phyloP scores from a whole-genome alignment of 2,329 filamentous ascomycete genomes.

The Verticillium nonalfalfae region DNA sequence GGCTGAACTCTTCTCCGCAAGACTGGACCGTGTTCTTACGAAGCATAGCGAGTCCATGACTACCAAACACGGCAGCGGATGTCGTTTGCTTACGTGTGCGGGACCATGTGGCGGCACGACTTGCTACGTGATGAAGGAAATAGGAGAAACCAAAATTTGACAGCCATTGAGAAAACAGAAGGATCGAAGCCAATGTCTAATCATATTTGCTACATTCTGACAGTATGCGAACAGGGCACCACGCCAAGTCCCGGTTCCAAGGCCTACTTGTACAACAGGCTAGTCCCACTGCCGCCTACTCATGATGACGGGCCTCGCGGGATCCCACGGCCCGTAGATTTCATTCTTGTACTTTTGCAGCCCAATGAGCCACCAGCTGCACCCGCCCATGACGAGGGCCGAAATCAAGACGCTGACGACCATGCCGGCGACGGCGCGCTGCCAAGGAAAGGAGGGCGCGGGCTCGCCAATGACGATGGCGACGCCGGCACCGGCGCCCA shows the following conservation, averaged over 20 bases:
- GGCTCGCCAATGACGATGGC: constrained; percentile 50
- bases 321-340: constrained; percentile 96
- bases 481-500: constrained; percentile 74
- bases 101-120: too few species aligned
- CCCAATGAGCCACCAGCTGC: constrained; percentile 96
- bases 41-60: too few species aligned
- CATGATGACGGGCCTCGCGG: constrained; percentile 80
- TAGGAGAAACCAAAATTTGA: too few species aligned
- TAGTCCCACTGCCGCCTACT: constrained; percentile 51
- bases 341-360: constrained; percentile 99
- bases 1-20: too few species aligned
- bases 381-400: constrained; percentile 79
- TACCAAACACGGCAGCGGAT: too few species aligned
- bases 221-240: not conserved
- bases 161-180: too few species aligned
- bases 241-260: too few species aligned
- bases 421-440: constrained; percentile 61
- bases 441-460: constrained; percentile 36
- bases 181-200: too few species aligned
- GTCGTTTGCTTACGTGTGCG: too few species aligned
- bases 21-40: too few species aligned
- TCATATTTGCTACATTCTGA: not conserved
- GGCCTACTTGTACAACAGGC: not conserved
- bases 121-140: too few species aligned
- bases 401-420: constrained; percentile 69